Percentiles rank a stretch among this genome's conserved stretches.
Conservation (phyloP, 169 alveolate genomes). For the Plasmodium reichenowi region DNA sequence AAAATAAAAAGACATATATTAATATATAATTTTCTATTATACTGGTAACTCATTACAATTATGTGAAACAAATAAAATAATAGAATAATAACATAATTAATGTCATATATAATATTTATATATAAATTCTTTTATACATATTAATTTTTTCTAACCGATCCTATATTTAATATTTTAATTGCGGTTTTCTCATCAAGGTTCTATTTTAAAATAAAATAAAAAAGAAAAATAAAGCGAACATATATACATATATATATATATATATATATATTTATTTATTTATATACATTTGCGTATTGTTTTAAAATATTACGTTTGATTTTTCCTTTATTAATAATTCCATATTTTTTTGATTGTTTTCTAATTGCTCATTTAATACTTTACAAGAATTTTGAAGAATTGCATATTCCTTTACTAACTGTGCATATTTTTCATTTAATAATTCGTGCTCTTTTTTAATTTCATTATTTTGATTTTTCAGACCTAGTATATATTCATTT, state of each 20-base stretch:
- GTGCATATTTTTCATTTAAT: constrained; percentile 36
- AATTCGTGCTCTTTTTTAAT: constrained; percentile 53
- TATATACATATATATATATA: not conserved
- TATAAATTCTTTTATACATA: too few relatives aligned
- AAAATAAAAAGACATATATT: not conserved
- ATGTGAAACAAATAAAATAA: not conserved
- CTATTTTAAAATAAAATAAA: constrained; percentile 12
- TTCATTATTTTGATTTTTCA: constrained; percentile 66
- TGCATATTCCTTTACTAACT: constrained; percentile 22
- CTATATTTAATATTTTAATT: constrained; percentile 36
- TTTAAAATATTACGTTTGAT: constrained; percentile 18
- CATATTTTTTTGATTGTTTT: constrained; percentile 21
- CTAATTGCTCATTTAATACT: constrained; percentile 39
- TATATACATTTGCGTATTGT: not conserved
- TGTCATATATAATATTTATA: not conserved
- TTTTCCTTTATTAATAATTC: constrained; percentile 10
- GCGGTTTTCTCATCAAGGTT: constrained; percentile 47
- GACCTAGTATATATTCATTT: constrained; percentile 38
- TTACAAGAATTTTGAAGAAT: constrained; percentile 9
- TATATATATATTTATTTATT: not conserved
- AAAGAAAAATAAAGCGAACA: not conserved
- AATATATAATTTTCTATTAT: not conserved
- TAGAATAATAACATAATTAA: not conserved
- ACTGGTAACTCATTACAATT: not conserved
- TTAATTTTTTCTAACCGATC: constrained; percentile 26